A percentile compares a stretch with the other conserved stretches of the same genome.
Evolutionary conservation across 768 basidiomycete species (phyloP).

Genomic region (Hydnomerulius pinastri): DNA sequence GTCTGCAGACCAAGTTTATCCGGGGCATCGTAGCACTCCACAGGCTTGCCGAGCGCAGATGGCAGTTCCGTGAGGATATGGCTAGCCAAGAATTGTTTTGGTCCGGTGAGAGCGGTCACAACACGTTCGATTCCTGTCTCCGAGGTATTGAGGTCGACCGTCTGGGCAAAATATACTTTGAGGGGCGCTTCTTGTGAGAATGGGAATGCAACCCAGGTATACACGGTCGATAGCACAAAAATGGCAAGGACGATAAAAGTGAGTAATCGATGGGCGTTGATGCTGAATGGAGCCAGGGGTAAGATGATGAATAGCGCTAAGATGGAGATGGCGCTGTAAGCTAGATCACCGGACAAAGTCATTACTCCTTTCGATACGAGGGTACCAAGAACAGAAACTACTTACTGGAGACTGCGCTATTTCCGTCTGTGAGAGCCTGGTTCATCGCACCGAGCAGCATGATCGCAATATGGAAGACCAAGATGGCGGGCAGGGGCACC

Average conservation of each 20-base stretch:
- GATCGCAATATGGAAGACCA: conserved; percentile 52
- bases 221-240: conserved; percentile 46
- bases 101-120: conserved; percentile 47
- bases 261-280: conserved; percentile 46
- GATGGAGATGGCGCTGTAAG: conserved; percentile 49
- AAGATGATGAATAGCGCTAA: conserved; percentile 53
- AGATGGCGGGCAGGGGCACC: conserved; percentile 53
- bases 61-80: conserved; percentile 52
- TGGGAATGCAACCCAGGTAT: conserved; percentile 53
- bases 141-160: conserved; percentile 43
- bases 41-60: conserved; percentile 42
- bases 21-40: conserved; percentile 31
- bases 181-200: conserved; percentile 63
- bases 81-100: conserved; percentile 43
- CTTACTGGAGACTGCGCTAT: conserved; percentile 49
- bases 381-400: too few species aligned
- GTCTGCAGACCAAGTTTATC: conserved; percentile 40
- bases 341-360: conserved; percentile 30
- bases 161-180: conserved; percentile 73
- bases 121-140: conserved; percentile 30
- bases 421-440: conserved; percentile 69
- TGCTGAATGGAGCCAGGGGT: conserved; percentile 65
- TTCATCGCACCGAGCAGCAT: conserved; percentile 47
- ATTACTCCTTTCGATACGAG: too few species aligned
- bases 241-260: conserved; percentile 38